Base-by-base conservation (phyloP, 2,329 filamentous ascomycete genomes). In the Aspergillus phoenicis region DNA sequence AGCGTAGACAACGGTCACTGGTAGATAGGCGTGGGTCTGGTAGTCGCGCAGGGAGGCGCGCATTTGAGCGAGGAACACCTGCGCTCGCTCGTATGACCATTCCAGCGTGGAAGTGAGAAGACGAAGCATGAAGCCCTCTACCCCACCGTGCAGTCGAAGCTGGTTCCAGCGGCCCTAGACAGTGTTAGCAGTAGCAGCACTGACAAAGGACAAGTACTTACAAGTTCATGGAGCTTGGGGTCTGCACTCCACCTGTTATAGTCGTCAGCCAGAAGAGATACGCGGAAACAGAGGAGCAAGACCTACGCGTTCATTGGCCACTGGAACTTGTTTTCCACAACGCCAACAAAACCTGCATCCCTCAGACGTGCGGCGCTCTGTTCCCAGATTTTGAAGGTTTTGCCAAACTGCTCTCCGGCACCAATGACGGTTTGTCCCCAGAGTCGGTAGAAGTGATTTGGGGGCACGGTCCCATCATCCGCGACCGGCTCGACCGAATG, bases 341-440 rank as follows among this genome's bases (percentile, higher is more conserved):
- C 66, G 6, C 68, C 64, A 8, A 70, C 66, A 56, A 74, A 74
- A 3, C 72, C 72, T 4, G 66, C 67, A 17, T 66, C 28, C 47
- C 64, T 62, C 47, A 73, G 59, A 13, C 64, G 62, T 13, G 59
- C 55, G 3, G 64, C 62, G 8, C 61, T 64, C 33, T 66, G 62
- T 26, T 62, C 56, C 65, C 73, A 73, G 33, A 71, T 72, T 41
- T 73, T 73, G 41, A 80, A 71, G 20, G 57, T 65, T 51, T 73
- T 73, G 3, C 73, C 67, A 36, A 64, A 65, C 13, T 22, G 24
- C 15, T 63, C 52, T 4, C 67, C 66, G 24, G 61, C 62, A 52
- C 64, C 60, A 4, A 66, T 60, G 17, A 65, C 62, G 2, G 56
- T 62, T 45, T 64, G 24, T 2, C 67, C 67, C 67, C 67, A 69